Evolutionary conservation across 208 protist genomes (phyloP).

Genomic region (Eutreptiella sp.): DNA sequence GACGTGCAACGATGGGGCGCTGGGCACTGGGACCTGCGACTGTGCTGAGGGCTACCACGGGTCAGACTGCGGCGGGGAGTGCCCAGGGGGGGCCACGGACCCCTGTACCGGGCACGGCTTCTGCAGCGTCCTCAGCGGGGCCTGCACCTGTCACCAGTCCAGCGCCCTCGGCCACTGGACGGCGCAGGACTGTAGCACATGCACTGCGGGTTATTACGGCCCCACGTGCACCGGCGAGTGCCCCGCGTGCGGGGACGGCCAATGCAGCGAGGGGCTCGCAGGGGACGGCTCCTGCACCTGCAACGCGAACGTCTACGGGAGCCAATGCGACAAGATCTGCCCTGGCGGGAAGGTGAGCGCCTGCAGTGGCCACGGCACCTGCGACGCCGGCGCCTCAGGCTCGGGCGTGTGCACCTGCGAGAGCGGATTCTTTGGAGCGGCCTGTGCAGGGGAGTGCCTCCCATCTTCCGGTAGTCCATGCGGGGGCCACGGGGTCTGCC

Average conservation of each 20-base stretch:
- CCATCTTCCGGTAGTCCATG: slow-evolving; percentile 13
- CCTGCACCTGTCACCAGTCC: slow-evolving; percentile 11
- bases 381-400: slow-evolving; percentile 1
- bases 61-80: slow-evolving; percentile 7
- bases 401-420: too few species aligned
- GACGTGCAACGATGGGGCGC: background rate
- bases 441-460: slow-evolving; percentile 9
- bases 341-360: slow-evolving; percentile 1
- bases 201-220: slow-evolving; percentile 20
- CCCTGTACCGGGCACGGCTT: slow-evolving; percentile 10
- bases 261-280: slow-evolving; percentile 6
- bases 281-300: slow-evolving; percentile 6
- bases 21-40: background rate
- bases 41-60: slow-evolving; percentile 16
- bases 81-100: slow-evolving; percentile 20
- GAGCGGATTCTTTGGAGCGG: too few species aligned
- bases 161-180: slow-evolving; percentile 12
- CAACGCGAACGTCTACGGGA: background rate
- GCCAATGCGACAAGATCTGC: slow-evolving; percentile 10
- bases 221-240: slow-evolving; percentile 10
- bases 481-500: slow-evolving; percentile 16
- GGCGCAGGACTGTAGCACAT: background rate
- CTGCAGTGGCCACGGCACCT: slow-evolving; percentile 7
- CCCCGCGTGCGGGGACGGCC: background rate
- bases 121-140: background rate